Evolutionary conservation across 441 rosid species (phyloP), one percentile per base, ranked within the genome.

Genomic region (Eutrema salsugineum): DNA sequence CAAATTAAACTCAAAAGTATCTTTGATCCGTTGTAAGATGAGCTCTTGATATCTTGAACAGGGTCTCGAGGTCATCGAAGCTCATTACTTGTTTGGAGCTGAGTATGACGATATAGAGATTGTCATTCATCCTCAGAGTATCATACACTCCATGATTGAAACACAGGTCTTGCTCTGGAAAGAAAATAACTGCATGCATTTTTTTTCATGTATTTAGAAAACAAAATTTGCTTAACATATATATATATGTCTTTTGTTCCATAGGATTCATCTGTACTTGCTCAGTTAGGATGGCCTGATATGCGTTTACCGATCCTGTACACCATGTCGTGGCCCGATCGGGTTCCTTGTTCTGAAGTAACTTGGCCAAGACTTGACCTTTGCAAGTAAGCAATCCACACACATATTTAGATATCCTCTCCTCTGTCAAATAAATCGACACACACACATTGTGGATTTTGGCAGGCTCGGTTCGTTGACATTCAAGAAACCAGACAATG

Each of bases 291-390:
- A 44, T 94, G 96, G 99, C 87, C 99, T 36, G 97, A 94, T 78
- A 94, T 94, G 99, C 90, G 94, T 28, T 16, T 91, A 36, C 97
- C 99, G 1, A 87, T 94, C 72, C 94, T 91, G 55, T 94, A 91
- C 86, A 87, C 97, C 11, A 81, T 94, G 93, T 94, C 99, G 17
- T 94, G 97, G 99, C 97, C 97, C 0, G 97, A 91, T 11, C 86
- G 97, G 70, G 75, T 91, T 77, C 85, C 86, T 79, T 94, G 97
- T 80, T 94, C 99, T 65, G 99, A 91, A 85, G 60, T 80, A 61
- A 88, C 95, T 28, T 94, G 97, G 99, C 97, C 97, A 49, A 92
- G 94, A 53, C 99, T 91, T 38, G 97, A 94, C 78, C 90, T 94
- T 79, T 87, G 94, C 97, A 88, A 88, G 99, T 91, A 86, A 86